These are phyloP conservation scores for Termitomyces sp. DNA, from an alignment of 768 basidiomycete genomes.

Conservation along the genomic window DNA sequence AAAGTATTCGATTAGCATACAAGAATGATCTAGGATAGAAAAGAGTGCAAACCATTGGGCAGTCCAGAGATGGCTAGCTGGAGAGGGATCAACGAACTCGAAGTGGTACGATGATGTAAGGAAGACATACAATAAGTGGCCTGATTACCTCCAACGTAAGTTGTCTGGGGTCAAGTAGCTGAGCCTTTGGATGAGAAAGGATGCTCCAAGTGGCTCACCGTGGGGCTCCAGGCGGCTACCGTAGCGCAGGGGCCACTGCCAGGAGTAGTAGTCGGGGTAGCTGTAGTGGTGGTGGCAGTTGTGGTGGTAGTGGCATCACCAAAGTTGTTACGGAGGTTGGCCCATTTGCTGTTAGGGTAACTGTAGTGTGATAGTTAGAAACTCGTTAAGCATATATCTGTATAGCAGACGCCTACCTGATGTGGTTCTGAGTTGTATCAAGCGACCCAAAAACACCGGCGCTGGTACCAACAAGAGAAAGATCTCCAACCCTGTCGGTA, in stretches of 20 bases:
- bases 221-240: conserved; percentile 46
- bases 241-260: conserved; percentile 36
- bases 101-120: not conserved
- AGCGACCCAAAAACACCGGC: conserved; percentile 46
- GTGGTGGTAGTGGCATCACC: conserved; percentile 25
- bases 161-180: conserved; percentile 25
- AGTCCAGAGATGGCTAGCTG: conserved; percentile 54
- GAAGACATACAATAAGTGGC: conserved; percentile 41
- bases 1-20: not conserved
- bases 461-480: conserved; percentile 56
- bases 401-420: conserved; percentile 35
- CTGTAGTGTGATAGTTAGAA: conserved; percentile 23
- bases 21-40: not conserved
- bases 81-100: not conserved
- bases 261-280: conserved; percentile 25
- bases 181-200: not conserved
- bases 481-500: conserved; percentile 54
- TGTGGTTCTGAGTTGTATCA: conserved; percentile 64
- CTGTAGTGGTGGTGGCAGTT: conserved; percentile 20
- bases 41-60: conserved; percentile 41
- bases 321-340: conserved; percentile 68
- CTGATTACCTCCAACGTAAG: conserved; percentile 43
- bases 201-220: conserved; percentile 23
- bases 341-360: conserved; percentile 68
- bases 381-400: not conserved